Conservation (phyloP, 2,329 filamentous ascomycete species). For the Fusarium oligoseptatum region DNA sequence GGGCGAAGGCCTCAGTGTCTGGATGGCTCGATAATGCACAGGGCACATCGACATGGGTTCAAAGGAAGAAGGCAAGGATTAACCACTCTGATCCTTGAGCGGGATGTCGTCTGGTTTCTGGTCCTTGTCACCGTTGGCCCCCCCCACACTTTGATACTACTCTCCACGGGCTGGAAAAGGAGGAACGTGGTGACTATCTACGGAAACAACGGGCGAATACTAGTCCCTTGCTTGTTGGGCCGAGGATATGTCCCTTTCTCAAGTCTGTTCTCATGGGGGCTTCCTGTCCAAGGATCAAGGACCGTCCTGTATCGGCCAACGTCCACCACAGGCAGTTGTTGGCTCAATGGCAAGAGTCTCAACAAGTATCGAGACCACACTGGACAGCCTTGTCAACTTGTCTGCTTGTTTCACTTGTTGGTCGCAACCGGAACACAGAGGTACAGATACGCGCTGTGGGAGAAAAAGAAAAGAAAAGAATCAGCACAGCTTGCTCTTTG, state of each 20-base stretch:
- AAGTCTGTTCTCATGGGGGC: background rate
- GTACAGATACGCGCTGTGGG: slow-evolving; percentile 10
- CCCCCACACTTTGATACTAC: slow-evolving; percentile 27
- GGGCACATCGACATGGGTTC: slow-evolving; percentile 23
- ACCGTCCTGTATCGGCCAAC: background rate
- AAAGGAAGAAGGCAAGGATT: slow-evolving; percentile 17
- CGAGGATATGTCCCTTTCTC: background rate
- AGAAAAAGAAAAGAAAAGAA: slow-evolving; percentile 6
- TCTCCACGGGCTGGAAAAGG: slow-evolving; percentile 11
- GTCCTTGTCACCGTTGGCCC: background rate
- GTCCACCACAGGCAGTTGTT: background rate
- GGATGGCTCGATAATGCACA: slow-evolving; percentile 35
- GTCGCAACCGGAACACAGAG: background rate
- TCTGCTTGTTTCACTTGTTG: slow-evolving; percentile 3
- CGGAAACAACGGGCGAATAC: slow-evolving; percentile 7
- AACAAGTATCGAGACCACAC: slow-evolving; percentile 1
- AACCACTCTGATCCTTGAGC: slow-evolving; percentile 1
- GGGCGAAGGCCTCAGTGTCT: slow-evolving; percentile 22
- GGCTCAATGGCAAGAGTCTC: background rate
- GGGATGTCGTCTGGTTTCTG: slow-evolving; percentile 3
- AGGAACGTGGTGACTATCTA: background rate
- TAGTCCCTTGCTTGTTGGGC: background rate
- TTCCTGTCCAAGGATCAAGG: background rate
- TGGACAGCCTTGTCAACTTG: background rate
- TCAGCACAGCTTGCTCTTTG: background rate